Conservation (phyloP, 495 filamentous ascomycete genomes). For the Neurospora sp. region DNA sequence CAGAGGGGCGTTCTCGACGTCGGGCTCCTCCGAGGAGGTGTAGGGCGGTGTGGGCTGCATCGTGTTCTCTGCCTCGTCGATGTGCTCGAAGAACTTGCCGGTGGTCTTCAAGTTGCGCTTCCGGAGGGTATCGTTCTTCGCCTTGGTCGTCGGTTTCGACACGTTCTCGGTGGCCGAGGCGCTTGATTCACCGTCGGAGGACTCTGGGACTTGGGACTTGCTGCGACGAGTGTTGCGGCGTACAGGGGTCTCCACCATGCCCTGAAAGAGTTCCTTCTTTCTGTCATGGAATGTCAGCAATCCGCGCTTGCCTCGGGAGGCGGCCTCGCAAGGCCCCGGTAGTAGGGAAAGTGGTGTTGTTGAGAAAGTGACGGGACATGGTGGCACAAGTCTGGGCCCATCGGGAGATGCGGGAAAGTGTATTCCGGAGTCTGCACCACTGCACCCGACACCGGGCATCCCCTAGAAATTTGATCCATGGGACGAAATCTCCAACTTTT, state of each 20-base stretch:
- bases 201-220: slow-evolving; percentile 31
- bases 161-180: slow-evolving; percentile 18
- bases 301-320: background rate
- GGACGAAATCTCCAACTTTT: background rate
- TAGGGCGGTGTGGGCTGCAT: slow-evolving; percentile 13
- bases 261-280: slow-evolving; percentile 43
- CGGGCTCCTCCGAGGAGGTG: slow-evolving; percentile 20
- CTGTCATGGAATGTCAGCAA: slow-evolving; percentile 12
- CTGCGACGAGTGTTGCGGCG: slow-evolving; percentile 29
- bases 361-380: background rate
- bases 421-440: background rate
- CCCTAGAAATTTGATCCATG: background rate
- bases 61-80: slow-evolving; percentile 27
- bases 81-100: slow-evolving; percentile 36
- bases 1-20: slow-evolving; percentile 15
- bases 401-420: background rate
- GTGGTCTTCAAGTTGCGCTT: slow-evolving; percentile 18
- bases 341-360: background rate
- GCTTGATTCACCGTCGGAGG: slow-evolving; percentile 35
- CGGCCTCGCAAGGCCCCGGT: background rate
- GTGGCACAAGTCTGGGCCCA: background rate
- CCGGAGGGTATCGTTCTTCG: slow-evolving; percentile 9
- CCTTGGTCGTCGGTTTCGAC: slow-evolving; percentile 8
- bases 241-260: slow-evolving; percentile 39
- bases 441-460: background rate